Evolutionary conservation across 2,329 filamentous ascomycete genomes (phyloP).

Genomic region (Nemania diffusa): DNA sequence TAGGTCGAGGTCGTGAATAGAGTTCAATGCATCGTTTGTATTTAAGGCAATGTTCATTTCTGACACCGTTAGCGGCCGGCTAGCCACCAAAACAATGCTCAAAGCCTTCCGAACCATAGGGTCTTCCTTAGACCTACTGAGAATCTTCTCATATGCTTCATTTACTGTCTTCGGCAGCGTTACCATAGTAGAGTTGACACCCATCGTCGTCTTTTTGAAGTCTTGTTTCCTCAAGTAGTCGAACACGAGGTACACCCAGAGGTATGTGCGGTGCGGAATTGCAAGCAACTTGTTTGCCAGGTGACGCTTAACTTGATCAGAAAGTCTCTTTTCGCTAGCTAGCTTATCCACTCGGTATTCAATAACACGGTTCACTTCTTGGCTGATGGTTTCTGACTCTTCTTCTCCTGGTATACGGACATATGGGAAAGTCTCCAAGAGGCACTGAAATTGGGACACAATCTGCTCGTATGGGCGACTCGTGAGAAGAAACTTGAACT

Average conservation of each 20-base stretch:
- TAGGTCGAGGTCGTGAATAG: constrained; percentile 18
- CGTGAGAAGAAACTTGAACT: constrained; percentile 29
- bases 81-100: constrained; percentile 23
- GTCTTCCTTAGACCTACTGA: constrained; percentile 8
- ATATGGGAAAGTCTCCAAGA: constrained; percentile 14
- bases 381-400: constrained; percentile 24
- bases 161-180: constrained; percentile 22
- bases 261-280: constrained; percentile 32
- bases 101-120: constrained; percentile 19
- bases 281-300: constrained; percentile 15
- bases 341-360: constrained; percentile 18
- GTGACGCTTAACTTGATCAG: not conserved
- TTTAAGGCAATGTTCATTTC: constrained; percentile 34
- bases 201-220: constrained; percentile 15
- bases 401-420: constrained; percentile 33
- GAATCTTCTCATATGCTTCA: constrained; percentile 30
- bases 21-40: constrained; percentile 9
- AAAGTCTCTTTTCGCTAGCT: constrained; percentile 9
- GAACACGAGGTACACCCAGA: constrained; percentile 36
- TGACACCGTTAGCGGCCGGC: constrained; percentile 22
- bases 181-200: constrained; percentile 7
- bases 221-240: constrained; percentile 15
- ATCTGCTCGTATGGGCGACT: constrained; percentile 31
- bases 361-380: constrained; percentile 31
- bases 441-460: constrained; percentile 5